Percentiles rank a stretch among this genome's conserved stretches.
phyloP scores from a whole-genome alignment of 176 grass and related monocot genomes.

The Sorghum bicolor region Sorghum_bicolor_NCBIv3 NC_012870.2:7485001-7485500 shows the following conservation, averaged over 20 bases:
- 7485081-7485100: slow-evolving; percentile 44
- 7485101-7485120: slow-evolving; percentile 67
- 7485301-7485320: slow-evolving; percentile 69
- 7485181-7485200: slow-evolving; percentile 70
- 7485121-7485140: slow-evolving; percentile 93
- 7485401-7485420: slow-evolving; percentile 14
- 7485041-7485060: slow-evolving; percentile 64
- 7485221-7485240: slow-evolving; percentile 39
- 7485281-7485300: slow-evolving; percentile 58
- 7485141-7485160: slow-evolving; percentile 79
- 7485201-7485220: slow-evolving; percentile 57
- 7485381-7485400: slow-evolving; percentile 33
- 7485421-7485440: slow-evolving; percentile 29
- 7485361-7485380: slow-evolving; percentile 33
- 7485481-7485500: slow-evolving; percentile 68
- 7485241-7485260: slow-evolving; percentile 58
- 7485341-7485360: slow-evolving; percentile 54
- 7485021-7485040: slow-evolving; percentile 86
- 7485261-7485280: slow-evolving; percentile 62
- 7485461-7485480: slow-evolving; percentile 56
- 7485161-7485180: slow-evolving; percentile 78
- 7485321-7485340: slow-evolving; percentile 65
- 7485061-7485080: slow-evolving; percentile 59
- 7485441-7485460: slow-evolving; percentile 60
- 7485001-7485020: slow-evolving; percentile 84